A percentile compares a stretch with the other conserved stretches of the same genome.
Evolutionary conservation across 768 basidiomycete species (phyloP).

Genomic region (Coprinopsis cinerea): DNA sequence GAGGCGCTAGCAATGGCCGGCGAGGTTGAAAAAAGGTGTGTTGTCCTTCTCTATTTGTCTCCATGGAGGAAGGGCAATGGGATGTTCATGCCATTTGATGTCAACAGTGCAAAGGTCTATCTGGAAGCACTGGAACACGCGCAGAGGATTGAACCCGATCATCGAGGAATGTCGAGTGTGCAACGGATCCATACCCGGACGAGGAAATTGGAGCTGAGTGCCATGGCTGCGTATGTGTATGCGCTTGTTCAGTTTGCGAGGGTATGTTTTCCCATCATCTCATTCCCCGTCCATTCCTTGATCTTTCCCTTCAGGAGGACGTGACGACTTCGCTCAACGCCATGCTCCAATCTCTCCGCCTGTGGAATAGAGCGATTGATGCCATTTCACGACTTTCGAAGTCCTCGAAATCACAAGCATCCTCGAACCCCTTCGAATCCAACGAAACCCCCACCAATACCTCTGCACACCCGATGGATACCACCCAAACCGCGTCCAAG

Average conservation of each 20-base stretch:
- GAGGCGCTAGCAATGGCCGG: conserved; percentile 58
- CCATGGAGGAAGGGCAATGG: too few relatives aligned
- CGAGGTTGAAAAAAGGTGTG: conserved; percentile 54
- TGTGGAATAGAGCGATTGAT: conserved; percentile 79
- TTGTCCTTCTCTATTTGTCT: not conserved
- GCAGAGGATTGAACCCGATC: conserved; percentile 32
- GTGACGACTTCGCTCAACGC: conserved; percentile 48
- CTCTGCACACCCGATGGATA: conserved; percentile 10
- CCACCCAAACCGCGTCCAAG: conserved; percentile 14
- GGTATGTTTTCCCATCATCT: conserved; percentile 29
- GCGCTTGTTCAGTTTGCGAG: conserved; percentile 60
- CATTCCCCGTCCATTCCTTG: not conserved
- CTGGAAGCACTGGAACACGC: conserved; percentile 52
- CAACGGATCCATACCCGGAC: conserved; percentile 58
- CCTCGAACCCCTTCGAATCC: conserved; percentile 57
- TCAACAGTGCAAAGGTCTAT: conserved; percentile 44
- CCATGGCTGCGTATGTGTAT: conserved; percentile 65
- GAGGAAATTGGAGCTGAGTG: conserved; percentile 58
- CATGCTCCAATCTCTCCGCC: conserved; percentile 62
- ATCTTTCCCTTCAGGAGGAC: conserved; percentile 48
- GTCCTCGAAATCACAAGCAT: conserved; percentile 19
- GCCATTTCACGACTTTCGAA: conserved; percentile 48
- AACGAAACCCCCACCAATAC: conserved; percentile 36
- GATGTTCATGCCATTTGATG: too few relatives aligned
- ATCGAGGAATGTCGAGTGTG: conserved; percentile 43